Percentiles rank a stretch among this genome's conserved stretches.
Evolutionary conservation across 768 basidiomycete species (phyloP).

Genomic region (Fistulinella prunicolor): DNA sequence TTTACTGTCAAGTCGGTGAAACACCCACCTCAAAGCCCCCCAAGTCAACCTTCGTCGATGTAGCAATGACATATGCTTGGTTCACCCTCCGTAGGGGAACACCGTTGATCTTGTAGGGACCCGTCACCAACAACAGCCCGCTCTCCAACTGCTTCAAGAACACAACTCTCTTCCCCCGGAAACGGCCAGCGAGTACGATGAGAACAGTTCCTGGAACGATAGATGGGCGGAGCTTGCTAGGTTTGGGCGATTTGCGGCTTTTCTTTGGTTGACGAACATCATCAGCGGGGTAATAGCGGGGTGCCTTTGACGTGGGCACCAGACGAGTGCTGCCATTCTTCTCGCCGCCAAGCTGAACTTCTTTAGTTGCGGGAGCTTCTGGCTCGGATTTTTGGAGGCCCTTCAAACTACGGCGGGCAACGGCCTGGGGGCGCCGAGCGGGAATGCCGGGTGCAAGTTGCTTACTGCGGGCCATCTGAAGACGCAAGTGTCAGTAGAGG

Average conservation of each 20-base stretch:
- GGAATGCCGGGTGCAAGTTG: slow-evolving; percentile 79
- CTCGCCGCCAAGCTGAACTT: slow-evolving; percentile 82
- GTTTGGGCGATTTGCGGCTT: slow-evolving; percentile 82
- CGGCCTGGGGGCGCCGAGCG: slow-evolving; percentile 79
- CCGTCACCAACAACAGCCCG: slow-evolving; percentile 92
- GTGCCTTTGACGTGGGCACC: slow-evolving; percentile 80
- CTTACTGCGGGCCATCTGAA: slow-evolving; percentile 83
- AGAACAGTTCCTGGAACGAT: slow-evolving; percentile 94
- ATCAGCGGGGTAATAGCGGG: slow-evolving; percentile 93
- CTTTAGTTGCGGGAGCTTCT: slow-evolving; percentile 59
- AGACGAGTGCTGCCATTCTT: slow-evolving; percentile 90
- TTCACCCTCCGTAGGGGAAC: slow-evolving; percentile 97
- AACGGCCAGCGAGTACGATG: slow-evolving; percentile 96
- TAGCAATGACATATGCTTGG: slow-evolving; percentile 98
- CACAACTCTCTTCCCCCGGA: slow-evolving; percentile 97
- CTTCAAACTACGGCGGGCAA: slow-evolving; percentile 79
- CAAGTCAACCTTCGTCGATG: slow-evolving; percentile 90
- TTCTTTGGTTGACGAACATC: slow-evolving; percentile 90
- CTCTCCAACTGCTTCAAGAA: slow-evolving; percentile 94
- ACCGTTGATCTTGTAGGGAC: slow-evolving; percentile 97
- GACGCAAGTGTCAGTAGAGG: slow-evolving; percentile 20
- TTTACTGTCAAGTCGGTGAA: neutral
- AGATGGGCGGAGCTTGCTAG: slow-evolving; percentile 74
- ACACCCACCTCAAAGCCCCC: slow-evolving; percentile 64
- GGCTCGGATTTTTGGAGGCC: slow-evolving; percentile 75